Conservation (phyloP, 2,329 filamentous ascomycete genomes). For the Fragosphaeria purpurea region DNA sequence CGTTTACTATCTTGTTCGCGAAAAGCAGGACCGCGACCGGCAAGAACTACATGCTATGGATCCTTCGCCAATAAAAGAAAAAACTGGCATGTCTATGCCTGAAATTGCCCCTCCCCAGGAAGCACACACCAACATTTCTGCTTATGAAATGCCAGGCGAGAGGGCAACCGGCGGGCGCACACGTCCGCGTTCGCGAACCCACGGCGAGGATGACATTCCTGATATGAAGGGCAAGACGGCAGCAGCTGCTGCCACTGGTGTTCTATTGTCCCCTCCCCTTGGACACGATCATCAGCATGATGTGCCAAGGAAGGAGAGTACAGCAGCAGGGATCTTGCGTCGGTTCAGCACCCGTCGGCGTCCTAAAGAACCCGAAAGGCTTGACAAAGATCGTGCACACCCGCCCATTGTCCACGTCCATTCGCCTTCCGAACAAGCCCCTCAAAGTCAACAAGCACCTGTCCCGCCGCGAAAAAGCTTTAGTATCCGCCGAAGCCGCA, state of each 20-base stretch:
- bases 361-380: conserved; percentile 51
- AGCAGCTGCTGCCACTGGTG: conserved; percentile 30
- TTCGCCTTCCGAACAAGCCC: conserved; percentile 49
- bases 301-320: conserved; percentile 71
- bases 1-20: conserved; percentile 90
- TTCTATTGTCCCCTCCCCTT: conserved; percentile 34
- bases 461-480: conserved; percentile 73
- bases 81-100: conserved; percentile 42
- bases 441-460: conserved; percentile 22
- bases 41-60: conserved; percentile 31
- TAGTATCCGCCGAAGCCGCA: conserved; percentile 57
- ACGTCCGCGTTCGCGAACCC: conserved; percentile 77
- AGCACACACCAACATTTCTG: conserved; percentile 75
- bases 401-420: conserved; percentile 71
- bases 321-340: conserved; percentile 72
- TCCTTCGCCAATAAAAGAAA: conserved; percentile 25
- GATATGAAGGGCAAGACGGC: conserved; percentile 58
- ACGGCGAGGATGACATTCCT: conserved; percentile 83
- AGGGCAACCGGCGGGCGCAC: conserved; percentile 75
- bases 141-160: conserved; percentile 84
- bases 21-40: conserved; percentile 78
- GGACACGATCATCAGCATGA: conserved; percentile 47
- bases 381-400: conserved; percentile 55
- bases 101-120: conserved; percentile 74
- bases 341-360: conserved; percentile 83